Evolutionary conservation across 345 rosid genomes (phyloP).

Genomic region (Ceriops decandra): DNA sequence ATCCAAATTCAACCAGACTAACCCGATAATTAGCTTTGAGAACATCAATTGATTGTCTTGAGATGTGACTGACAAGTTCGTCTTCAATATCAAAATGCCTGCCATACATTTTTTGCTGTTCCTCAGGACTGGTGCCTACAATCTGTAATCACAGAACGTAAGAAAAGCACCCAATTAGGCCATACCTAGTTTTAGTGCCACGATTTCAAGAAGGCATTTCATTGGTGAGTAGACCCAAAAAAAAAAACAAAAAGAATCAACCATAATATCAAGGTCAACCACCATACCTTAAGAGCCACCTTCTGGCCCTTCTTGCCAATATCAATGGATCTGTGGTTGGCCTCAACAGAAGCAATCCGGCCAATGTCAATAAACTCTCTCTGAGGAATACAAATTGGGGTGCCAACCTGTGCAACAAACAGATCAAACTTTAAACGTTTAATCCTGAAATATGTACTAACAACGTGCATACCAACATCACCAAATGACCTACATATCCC

Average conservation of each 20-base stretch:
- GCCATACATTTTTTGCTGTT: slow-evolving; percentile 87
- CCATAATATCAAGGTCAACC: not conserved
- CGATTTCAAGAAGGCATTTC: not conserved
- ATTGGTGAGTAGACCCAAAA: no score
- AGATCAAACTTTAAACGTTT: not conserved
- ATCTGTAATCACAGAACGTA: slow-evolving; percentile 41
- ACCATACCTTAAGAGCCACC: slow-evolving; percentile 85
- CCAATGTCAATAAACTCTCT: slow-evolving; percentile 83
- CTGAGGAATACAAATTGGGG: slow-evolving; percentile 83
- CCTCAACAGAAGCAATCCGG: slow-evolving; percentile 75
- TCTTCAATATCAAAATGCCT: slow-evolving; percentile 85
- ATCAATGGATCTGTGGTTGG: slow-evolving; percentile 70
- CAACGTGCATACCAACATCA: not conserved
- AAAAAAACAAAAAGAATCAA: not conserved
- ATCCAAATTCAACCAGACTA: slow-evolving; percentile 17
- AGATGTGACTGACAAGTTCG: slow-evolving; percentile 82
- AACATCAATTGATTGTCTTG: slow-evolving; percentile 77
- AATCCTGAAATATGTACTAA: not conserved
- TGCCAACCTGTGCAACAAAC: slow-evolving; percentile 57
- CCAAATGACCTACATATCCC: not conserved
- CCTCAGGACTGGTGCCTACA: slow-evolving; percentile 62
- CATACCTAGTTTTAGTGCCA: not conserved
- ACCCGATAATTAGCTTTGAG: slow-evolving; percentile 85
- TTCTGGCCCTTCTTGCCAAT: slow-evolving; percentile 71
- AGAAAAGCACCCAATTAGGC: slow-evolving; percentile 2